These are phyloP conservation scores for Clarireedia homoeocarpa DNA, from an alignment of 2,329 filamentous ascomycete species.

Conservation along the genomic window DNA sequence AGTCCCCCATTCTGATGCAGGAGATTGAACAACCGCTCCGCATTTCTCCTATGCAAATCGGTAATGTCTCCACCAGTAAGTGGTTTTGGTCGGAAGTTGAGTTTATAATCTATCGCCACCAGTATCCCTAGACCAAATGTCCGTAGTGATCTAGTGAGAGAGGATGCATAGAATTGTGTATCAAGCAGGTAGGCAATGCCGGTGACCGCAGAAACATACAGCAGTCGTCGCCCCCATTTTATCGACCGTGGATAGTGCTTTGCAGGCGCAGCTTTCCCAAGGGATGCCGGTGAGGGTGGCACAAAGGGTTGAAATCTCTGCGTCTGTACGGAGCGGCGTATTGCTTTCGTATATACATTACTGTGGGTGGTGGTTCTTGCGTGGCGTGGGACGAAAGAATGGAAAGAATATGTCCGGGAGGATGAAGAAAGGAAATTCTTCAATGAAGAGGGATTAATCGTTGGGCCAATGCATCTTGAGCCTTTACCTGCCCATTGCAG, in stretches of 20 bases:
- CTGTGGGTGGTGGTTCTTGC: background rate
- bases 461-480: constrained; percentile 10
- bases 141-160: constrained; percentile 67
- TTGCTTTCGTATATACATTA: constrained; percentile 7
- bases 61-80: constrained; percentile 64
- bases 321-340: constrained; percentile 23
- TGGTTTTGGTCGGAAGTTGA: constrained; percentile 84
- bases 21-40: constrained; percentile 73
- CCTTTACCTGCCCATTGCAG: constrained; percentile 22
- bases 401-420: too few relatives aligned
- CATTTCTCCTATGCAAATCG: constrained; percentile 76
- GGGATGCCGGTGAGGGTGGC: constrained; percentile 70
- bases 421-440: constrained; percentile 1
- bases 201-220: constrained; percentile 50
- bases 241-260: constrained; percentile 63
- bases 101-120: constrained; percentile 87
- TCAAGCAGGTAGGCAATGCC: constrained; percentile 64
- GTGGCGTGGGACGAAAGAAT: too few relatives aligned
- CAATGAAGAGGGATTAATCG: constrained; percentile 6
- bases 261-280: constrained; percentile 63
- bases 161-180: constrained; percentile 67
- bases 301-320: constrained; percentile 55
- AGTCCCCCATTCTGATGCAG: constrained; percentile 82
- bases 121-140: constrained; percentile 75
- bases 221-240: constrained; percentile 69